Base-by-base conservation (phyloP, 108 stramenopile genomes). In the Licmophora abbreviata region DNA sequence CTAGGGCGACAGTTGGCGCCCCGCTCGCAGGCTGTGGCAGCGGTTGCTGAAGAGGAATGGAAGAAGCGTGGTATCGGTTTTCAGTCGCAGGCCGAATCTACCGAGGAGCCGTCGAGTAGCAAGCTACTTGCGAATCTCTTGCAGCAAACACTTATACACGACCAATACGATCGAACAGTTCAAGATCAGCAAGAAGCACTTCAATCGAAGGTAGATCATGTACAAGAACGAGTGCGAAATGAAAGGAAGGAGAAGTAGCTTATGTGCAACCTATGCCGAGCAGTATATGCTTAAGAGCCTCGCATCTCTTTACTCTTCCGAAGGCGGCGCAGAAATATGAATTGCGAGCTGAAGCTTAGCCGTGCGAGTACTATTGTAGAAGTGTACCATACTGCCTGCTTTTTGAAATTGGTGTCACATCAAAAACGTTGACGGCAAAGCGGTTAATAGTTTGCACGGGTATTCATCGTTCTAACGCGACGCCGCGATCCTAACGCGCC, bases 31-130 rank as follows among this genome's bases (percentile, higher is more conserved):
- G 59, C 75, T n/a, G 70, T 82, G 8, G 76, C 67, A 12, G 81
- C 81, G 8, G 76, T 82, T 18, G 81, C 81, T 31, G 85, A 91
- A 59, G 85, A 86, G 33, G 85, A 91, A 74, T 87, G 85, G 85
- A 77, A 71, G 26, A 82, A 75, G 35, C 72, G 67, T 60, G 89
- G 89, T 1, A 91, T 91, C 48, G 83, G 77, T 27, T 91, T 81
- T 61, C 63, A 43, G 30, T 76, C 83, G 1, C 45, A 71, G 31
- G 89, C 85, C 10, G 89, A 91, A 71, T 54, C 27, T 26, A 23
- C 32, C 34, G 11, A 6, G 20, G 42, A 52, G 31, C 28, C 22
- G 44, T 2, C 38, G 34, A 23, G 53, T 44, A 80, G 81, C 34
- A 66, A 50, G 10, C 56, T 86, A 44, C 34, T 91, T 33, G 73